These are phyloP conservation scores for Zymoseptoria tritici DNA, from an alignment of 2,329 filamentous ascomycete genomes.

Conservation along the genomic window DNA sequence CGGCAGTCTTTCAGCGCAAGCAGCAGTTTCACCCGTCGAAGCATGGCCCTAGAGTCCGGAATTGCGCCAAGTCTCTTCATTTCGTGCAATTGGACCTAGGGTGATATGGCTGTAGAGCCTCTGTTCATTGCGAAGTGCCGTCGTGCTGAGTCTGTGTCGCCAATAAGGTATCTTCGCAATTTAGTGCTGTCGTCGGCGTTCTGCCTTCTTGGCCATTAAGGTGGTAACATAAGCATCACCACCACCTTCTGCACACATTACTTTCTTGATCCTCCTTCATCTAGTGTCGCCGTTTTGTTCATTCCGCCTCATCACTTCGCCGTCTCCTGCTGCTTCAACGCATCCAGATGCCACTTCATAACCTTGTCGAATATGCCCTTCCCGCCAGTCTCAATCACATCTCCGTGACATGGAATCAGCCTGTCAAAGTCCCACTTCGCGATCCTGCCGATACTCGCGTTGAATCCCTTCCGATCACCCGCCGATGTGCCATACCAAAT, in stretches of 20 bases:
- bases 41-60: neutral
- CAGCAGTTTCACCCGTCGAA: neutral
- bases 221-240: neutral
- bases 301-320: neutral
- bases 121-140: neutral
- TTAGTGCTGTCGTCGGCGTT: neutral
- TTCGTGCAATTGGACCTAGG: neutral
- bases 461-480: constrained; percentile 60
- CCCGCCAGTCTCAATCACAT: constrained; percentile 67
- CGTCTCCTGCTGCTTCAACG: constrained; percentile 28
- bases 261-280: neutral
- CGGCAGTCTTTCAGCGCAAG: too few relatives aligned
- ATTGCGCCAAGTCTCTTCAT: too few relatives aligned
- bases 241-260: neutral
- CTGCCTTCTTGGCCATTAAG: neutral
- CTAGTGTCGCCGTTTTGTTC: neutral
- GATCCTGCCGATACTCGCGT: constrained; percentile 61
- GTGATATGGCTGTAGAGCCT: neutral
- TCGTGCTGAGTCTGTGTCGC: neutral
- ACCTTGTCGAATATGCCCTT: constrained; percentile 72
- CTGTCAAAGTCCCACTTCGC: constrained; percentile 75
- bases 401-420: constrained; percentile 87
- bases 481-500: constrained; percentile 66
- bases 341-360: constrained; percentile 72
- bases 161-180: neutral